Evolutionary conservation across 1,284 basidiomycete species (phyloP).

Genomic region (Vanrija sp.): DNA sequence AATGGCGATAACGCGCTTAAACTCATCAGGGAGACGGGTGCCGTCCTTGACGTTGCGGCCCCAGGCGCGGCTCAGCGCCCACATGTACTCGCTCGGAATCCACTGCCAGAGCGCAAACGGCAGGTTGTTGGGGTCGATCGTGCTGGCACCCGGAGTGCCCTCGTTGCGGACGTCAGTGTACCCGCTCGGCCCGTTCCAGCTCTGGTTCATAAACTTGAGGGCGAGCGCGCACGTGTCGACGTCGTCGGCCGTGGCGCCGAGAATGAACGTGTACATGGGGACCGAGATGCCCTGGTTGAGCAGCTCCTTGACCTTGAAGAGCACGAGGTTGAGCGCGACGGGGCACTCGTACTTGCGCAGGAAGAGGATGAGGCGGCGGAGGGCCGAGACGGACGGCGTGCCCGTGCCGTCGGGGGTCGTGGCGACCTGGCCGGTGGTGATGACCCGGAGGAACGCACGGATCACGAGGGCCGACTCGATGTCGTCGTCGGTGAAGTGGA

Average conservation of each 20-base stretch:
- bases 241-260: slow-evolving; percentile 11
- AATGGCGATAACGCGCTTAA: slow-evolving; percentile 3
- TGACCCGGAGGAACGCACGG: slow-evolving; percentile 9
- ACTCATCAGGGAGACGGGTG: slow-evolving; percentile 5
- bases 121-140: slow-evolving; percentile 12
- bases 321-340: slow-evolving; percentile 5
- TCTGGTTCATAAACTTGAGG: slow-evolving; percentile 8
- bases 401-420: slow-evolving; percentile 1
- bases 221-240: slow-evolving; percentile 8
- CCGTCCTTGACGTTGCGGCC: slow-evolving; percentile 2
- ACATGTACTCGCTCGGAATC: slow-evolving; percentile 15
- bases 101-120: slow-evolving; percentile 13
- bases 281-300: neutral
- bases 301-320: slow-evolving; percentile 5
- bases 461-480: slow-evolving; percentile 8
- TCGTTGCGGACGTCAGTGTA: slow-evolving; percentile 6
- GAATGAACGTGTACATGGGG: slow-evolving; percentile 10
- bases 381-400: slow-evolving; percentile 1
- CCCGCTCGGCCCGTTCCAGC: slow-evolving; percentile 2
- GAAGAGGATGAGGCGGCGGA: slow-evolving; percentile 9
- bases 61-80: slow-evolving; percentile 11
- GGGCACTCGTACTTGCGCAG: slow-evolving; percentile 13
- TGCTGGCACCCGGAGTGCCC: slow-evolving; percentile 8
- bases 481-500: slow-evolving; percentile 9
- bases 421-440: slow-evolving; percentile 7